These are phyloP conservation scores for Microstegium vimineum DNA, from an alignment of 176 grass and related monocot genomes.

Conservation along the genomic window DNA sequence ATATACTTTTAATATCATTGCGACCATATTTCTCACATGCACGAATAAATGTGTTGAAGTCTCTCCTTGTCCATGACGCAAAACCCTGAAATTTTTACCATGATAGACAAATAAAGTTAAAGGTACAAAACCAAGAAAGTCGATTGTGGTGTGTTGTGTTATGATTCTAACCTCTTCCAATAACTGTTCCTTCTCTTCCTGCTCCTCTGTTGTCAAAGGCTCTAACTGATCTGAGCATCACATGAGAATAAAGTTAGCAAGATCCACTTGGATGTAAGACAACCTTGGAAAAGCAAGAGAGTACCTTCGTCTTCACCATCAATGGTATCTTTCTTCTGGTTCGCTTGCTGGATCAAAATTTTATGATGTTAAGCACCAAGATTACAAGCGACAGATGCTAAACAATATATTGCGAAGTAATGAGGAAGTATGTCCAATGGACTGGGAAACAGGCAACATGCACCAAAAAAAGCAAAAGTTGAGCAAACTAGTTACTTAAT, in stretches of 20 bases:
- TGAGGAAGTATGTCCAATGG: not conserved
- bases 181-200: conserved; percentile 85
- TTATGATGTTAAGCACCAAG: conserved; percentile 19
- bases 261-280: conserved; percentile 20
- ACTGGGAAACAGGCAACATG: not conserved
- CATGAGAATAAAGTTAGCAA: conserved; percentile 35
- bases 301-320: conserved; percentile 98
- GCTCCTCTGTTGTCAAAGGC: conserved; percentile 78
- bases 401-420: not conserved
- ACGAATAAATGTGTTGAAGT: conserved; percentile 92
- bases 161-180: conserved; percentile 61
- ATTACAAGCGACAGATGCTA: not conserved
- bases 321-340: conserved; percentile 90
- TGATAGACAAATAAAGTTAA: not conserved
- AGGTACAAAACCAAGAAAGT: not conserved
- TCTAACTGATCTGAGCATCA: conserved; percentile 62
- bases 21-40: conserved; percentile 97
- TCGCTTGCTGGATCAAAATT: conserved; percentile 63
- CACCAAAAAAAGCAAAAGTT: not conserved
- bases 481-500: not conserved
- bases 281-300: conserved; percentile 7
- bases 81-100: conserved; percentile 63
- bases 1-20: conserved; percentile 90
- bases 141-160: not conserved
- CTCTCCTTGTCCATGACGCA: conserved; percentile 86